These are phyloP conservation scores for Hyphopichia pseudoburtonii DNA, from an alignment of 1,139 yeast genomes.

Conservation along the genomic window DNA sequence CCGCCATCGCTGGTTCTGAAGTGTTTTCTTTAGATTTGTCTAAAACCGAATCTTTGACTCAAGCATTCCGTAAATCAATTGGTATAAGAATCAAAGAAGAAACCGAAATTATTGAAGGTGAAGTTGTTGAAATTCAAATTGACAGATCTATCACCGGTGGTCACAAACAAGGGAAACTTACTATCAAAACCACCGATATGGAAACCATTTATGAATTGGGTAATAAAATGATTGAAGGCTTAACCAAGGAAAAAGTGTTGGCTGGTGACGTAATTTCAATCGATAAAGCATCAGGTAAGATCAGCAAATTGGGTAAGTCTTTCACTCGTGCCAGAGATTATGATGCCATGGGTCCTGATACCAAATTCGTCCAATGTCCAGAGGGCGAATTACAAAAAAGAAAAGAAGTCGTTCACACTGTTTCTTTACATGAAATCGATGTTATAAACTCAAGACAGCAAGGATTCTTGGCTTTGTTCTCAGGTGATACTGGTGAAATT, in stretches of 20 bases:
- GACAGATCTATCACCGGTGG: slow-evolving; percentile 97
- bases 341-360: slow-evolving; percentile 99
- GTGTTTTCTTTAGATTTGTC: slow-evolving; percentile 87
- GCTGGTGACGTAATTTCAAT: slow-evolving; percentile 98
- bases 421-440: slow-evolving; percentile 94
- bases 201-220: slow-evolving; percentile 98
- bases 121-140: slow-evolving; percentile 96
- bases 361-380: slow-evolving; percentile 96
- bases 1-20: slow-evolving; percentile 93
- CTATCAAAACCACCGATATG: slow-evolving; percentile 98
- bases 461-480: slow-evolving; percentile 92
- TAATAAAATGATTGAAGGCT: slow-evolving; percentile 94
- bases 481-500: slow-evolving; percentile 98
- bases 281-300: slow-evolving; percentile 94
- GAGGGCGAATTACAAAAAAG: slow-evolving; percentile 97
- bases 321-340: slow-evolving; percentile 96
- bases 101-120: slow-evolving; percentile 97
- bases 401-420: slow-evolving; percentile 94
- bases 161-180: slow-evolving; percentile 95
- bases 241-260: slow-evolving; percentile 90
- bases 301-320: slow-evolving; percentile 91
- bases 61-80: slow-evolving; percentile 92
- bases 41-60: slow-evolving; percentile 94
- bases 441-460: slow-evolving; percentile 97
- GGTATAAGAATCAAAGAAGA: slow-evolving; percentile 96